Conservation (phyloP, 768 basidiomycete species). For the Lactarius akahatsu region DNA sequence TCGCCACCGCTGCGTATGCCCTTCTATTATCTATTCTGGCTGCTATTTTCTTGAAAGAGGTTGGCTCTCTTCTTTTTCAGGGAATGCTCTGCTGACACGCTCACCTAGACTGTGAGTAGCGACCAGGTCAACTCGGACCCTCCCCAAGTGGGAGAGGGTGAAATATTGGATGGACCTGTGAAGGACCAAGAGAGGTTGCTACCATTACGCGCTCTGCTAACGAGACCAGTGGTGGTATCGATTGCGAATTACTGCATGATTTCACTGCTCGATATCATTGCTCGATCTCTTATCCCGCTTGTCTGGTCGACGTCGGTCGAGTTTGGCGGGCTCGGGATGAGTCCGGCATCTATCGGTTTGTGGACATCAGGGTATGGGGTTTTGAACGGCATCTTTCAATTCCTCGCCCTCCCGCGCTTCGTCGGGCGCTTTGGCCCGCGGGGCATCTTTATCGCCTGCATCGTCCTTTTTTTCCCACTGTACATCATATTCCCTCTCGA, state of each 20-base stretch:
- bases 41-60: constrained; percentile 20
- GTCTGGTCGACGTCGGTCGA: constrained; percentile 46
- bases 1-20: neutral
- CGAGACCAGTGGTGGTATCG: constrained; percentile 41
- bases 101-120: constrained; percentile 9
- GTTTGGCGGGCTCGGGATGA: constrained; percentile 42
- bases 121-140: neutral
- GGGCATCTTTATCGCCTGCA: constrained; percentile 33
- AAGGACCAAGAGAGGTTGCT: constrained; percentile 19
- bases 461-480: constrained; percentile 31
- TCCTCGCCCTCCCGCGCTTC: constrained; percentile 40
- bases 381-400: constrained; percentile 41
- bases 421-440: constrained; percentile 40
- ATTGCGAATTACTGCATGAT: constrained; percentile 45
- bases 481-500: constrained; percentile 36
- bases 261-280: constrained; percentile 44
- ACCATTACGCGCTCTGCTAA: constrained; percentile 39
- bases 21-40: neutral
- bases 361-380: constrained; percentile 40
- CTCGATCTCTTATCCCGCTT: constrained; percentile 44
- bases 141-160: neutral
- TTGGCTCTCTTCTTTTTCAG: neutral
- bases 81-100: neutral
- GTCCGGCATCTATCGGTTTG: constrained; percentile 40
- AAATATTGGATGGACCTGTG: neutral